Evolutionary conservation across 805 yeast genomes (phyloP).

Genomic region (Candida suzukii): DNA sequence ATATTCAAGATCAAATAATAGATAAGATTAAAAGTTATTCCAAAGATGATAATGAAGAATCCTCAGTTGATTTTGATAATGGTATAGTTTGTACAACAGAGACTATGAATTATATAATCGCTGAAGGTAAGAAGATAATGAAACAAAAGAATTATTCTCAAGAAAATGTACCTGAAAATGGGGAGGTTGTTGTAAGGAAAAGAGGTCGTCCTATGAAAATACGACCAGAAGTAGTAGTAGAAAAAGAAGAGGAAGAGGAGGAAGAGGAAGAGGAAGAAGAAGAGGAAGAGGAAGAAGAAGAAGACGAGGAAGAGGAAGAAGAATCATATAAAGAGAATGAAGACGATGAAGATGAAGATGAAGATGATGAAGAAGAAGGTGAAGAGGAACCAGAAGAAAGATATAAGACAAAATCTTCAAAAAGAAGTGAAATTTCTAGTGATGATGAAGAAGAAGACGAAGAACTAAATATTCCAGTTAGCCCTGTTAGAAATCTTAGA

Average conservation of each 20-base stretch:
- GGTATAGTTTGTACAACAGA: conserved; percentile 17
- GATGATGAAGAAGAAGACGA: neutral
- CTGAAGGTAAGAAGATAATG: neutral
- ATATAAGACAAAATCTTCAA: too few species aligned
- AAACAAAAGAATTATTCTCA: neutral
- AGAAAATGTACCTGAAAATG: too few species aligned
- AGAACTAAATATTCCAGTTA: too few species aligned
- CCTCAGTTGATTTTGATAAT: conserved; percentile 5
- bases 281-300: conserved; percentile 4
- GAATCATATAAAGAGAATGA: conserved; percentile 6
- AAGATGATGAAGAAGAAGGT: neutral
- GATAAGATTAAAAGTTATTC: conserved; percentile 34
- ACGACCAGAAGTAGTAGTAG: conserved; percentile 9
- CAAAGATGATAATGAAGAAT: conserved; percentile 10
- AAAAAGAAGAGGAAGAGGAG: conserved; percentile 11
- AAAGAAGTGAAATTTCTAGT: neutral
- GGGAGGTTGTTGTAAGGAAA: too few species aligned
- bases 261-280: conserved; percentile 9
- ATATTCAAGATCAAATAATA: conserved; percentile 49
- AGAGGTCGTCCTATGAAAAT: neutral
- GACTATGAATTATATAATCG: neutral
- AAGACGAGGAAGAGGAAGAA: conserved; percentile 1
- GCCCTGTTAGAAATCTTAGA: too few species aligned
- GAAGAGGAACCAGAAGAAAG: too few species aligned
- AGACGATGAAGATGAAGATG: conserved; percentile 3